Base-by-base conservation (phyloP, 306 rosid species). In the Corylus heterophylla region DNA sequence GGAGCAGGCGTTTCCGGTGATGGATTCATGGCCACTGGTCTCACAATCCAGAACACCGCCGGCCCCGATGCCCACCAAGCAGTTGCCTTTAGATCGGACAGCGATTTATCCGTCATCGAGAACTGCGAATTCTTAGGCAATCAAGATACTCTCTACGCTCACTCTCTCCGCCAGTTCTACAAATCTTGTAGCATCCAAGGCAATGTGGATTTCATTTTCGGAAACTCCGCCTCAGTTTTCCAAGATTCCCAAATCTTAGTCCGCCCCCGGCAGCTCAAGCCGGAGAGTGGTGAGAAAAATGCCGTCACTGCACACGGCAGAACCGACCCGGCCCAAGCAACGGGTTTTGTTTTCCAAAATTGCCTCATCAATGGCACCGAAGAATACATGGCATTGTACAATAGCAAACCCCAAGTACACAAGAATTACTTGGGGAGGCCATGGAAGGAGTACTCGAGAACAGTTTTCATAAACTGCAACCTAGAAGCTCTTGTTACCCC, bases 61-160 rank as follows among this genome's bases (percentile, higher is more conserved):
- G 98, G 98, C 0, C 91, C 97, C 8, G 93, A 86, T n/a, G 94
- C 88, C 17, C 96, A 90, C 80, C 98, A 95, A 78, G 98, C 98
- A 47, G 98, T 95, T 49, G 98, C 98, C 2, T 93, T 95, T 52
- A 85, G 96, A 89, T 89, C 88, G 78, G 93, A 90, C 83, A 95
- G 98, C 31, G 98, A 92, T 78, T 78, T 72, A 12, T 95, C 96
- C 0, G 75, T 90, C 0, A 75, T 95, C 4, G 91, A 95, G 75
- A 87, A 80, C 54, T 90, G 93, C 4, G 98, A 93, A 71, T 90
- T 95, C 80, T 1, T 88, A 12, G 98, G 99, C 49, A 91, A 95
- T 56, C 99, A 95, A 74, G 99, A 95, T 42, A 93, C 99, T 3
- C 89, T 95, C 9, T 95, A 95, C n/a, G 99, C 93, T 7, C 98